Evolutionary conservation across 2,329 filamentous ascomycete genomes (phyloP), one percentile per base, ranked within the genome.

Genomic region (Penicillium freii): DNA sequence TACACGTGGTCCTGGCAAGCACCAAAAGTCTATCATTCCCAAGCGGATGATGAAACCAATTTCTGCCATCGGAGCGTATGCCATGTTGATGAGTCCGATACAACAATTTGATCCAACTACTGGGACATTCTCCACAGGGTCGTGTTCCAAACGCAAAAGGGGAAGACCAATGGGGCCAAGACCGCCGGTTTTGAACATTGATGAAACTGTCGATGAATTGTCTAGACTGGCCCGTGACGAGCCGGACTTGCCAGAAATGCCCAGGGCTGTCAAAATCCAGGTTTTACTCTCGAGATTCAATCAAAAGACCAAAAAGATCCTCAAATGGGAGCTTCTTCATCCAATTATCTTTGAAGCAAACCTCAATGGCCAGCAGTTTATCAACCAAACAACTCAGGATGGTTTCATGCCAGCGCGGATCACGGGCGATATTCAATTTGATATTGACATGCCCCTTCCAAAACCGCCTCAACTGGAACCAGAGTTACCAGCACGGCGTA

Each of bases 71-170:
- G 64, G 62, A 3, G 64, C 68, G 5, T 67, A 71, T 59, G 63
- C 69, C 11, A 74, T 75, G 65, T 54, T 78, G 23, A 75, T 77
- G 68, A 71, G 69, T 45, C 70, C 77, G 19, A 61, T 59, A 15
- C 75, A 78, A 47, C 53, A 57, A 1, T 81, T 79, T 61, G 69
- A 80, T 56, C 31, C 64, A 9, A 57, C 60, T 4, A 77, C 66
- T 33, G 78, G 79, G 4, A 81, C 79, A 0, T 81, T 81, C 62
- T 76, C 74, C 2, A 81, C 79, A 0, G 68, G 75, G n/a, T 71
- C 72, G 3, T 51, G 63, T 13, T 29, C n/a, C n/a, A 51, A 31
- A 63, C 25, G 48, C 67, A n/a, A 56, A 60, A 57, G 57, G 61
- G 33, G 38, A 57, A 33, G 51, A 48, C 33, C 29, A 27, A 13